Conservation (phyloP, 768 basidiomycete species). For the Lentinus brumalis region DNA sequence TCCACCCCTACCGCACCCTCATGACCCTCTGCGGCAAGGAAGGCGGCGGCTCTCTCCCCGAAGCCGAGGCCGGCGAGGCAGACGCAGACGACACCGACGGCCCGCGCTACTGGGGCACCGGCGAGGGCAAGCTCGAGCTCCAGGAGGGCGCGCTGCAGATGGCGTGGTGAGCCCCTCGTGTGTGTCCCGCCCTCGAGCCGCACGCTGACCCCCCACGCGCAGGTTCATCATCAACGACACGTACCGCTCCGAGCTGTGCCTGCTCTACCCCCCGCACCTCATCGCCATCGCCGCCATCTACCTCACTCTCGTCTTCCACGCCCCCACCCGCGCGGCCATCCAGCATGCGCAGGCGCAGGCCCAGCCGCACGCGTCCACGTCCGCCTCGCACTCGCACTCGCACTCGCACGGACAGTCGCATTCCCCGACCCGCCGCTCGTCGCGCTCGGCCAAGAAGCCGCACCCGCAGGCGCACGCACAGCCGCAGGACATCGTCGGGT, state of each 20-base stretch:
- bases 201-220: neutral
- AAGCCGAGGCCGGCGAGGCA: conserved; percentile 57
- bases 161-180: conserved; percentile 67
- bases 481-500: conserved; percentile 70
- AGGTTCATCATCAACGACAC: conserved; percentile 98
- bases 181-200: neutral
- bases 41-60: conserved; percentile 38
- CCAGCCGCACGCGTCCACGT: conserved; percentile 32
- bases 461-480: conserved; percentile 36
- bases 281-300: conserved; percentile 93
- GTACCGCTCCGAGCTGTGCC: conserved; percentile 88
- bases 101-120: conserved; percentile 76
- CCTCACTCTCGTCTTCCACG: conserved; percentile 78
- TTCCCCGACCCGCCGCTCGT: conserved; percentile 53
- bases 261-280: conserved; percentile 94
- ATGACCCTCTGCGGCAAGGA: conserved; percentile 74
- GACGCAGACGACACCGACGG: conserved; percentile 59
- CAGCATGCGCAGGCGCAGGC: conserved; percentile 26
- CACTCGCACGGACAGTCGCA: conserved; percentile 6
- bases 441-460: conserved; percentile 43
- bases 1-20: conserved; percentile 94
- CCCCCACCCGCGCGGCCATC: conserved; percentile 50
- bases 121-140: conserved; percentile 76
- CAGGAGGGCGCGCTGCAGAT: conserved; percentile 80
- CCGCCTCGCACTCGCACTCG: conserved; percentile 16